These are phyloP conservation scores for Dendrobium chrysotoxum DNA, from an alignment of 106 monocot species.

Conservation along the genomic window DNA sequence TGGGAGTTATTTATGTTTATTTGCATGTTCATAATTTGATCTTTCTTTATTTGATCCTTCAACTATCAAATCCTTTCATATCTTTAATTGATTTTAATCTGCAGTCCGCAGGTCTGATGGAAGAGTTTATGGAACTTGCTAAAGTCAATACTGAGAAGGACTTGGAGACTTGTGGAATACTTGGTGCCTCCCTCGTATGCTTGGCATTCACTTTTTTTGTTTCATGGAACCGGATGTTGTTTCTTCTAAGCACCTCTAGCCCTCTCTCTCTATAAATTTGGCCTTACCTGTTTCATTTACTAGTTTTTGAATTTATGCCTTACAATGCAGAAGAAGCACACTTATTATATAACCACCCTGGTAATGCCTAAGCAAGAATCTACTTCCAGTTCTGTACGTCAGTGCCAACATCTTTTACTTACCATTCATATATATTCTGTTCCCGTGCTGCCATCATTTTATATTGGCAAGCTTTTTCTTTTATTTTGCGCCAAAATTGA, in stretches of 20 bases:
- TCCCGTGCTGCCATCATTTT: background rate
- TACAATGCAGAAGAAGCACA: slow-evolving; percentile 56
- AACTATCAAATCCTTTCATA: background rate
- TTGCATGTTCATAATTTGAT: background rate
- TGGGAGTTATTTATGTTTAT: background rate
- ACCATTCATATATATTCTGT: background rate
- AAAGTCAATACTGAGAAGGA: slow-evolving; percentile 70
- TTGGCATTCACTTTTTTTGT: background rate
- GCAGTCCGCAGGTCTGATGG: slow-evolving; percentile 80
- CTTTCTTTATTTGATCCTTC: background rate
- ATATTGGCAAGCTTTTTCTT: background rate
- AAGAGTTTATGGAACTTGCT: slow-evolving; percentile 90
- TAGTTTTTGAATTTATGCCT: background rate
- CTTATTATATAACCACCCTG: slow-evolving; percentile 75
- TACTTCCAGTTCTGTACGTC: slow-evolving; percentile 72
- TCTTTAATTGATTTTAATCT: slow-evolving; percentile 10
- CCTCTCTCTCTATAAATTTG: background rate
- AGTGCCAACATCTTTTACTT: slow-evolving; percentile 3
- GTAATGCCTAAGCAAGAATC: slow-evolving; percentile 93
- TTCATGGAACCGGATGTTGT: background rate
- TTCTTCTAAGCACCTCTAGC: background rate
- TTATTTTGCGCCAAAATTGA: background rate
- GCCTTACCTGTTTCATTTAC: background rate
- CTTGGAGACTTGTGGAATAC: slow-evolving; percentile 90
- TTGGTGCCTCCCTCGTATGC: slow-evolving; percentile 90